Percentiles rank a stretch among this genome's conserved stretches.
phyloP scores from a whole-genome alignment of 768 basidiomycete species.

The Leccinum boreale region DNA sequence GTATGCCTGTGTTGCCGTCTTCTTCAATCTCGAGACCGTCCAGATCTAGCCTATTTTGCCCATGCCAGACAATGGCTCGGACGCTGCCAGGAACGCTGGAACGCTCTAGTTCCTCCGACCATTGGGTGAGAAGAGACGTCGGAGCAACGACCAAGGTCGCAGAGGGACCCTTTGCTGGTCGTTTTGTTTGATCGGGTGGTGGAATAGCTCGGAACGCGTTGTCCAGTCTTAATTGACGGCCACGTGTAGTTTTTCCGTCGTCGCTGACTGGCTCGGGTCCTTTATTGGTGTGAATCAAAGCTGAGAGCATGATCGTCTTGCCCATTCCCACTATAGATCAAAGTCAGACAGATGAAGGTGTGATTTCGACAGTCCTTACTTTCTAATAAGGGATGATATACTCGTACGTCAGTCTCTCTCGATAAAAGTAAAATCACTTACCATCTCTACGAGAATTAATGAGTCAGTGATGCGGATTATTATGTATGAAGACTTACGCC shows the following conservation, averaged over 20 bases:
- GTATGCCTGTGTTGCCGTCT: conserved; percentile 50
- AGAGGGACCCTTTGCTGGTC: conserved; percentile 34
- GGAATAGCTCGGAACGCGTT: conserved; percentile 53
- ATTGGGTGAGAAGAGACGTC: conserved; percentile 86
- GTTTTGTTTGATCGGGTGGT: conserved; percentile 29
- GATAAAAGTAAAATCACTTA: conserved; percentile 11
- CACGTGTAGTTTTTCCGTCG: conserved; percentile 34
- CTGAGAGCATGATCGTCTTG: conserved; percentile 91
- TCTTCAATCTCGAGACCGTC: conserved; percentile 56
- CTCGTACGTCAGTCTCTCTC: conserved; percentile 4
- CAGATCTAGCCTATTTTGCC: conserved; percentile 76
- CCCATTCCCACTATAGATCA: conserved; percentile 81
- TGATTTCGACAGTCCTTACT: conserved; percentile 36
- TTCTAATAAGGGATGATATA: conserved; percentile 35
- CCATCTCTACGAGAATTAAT: conserved; percentile 32
- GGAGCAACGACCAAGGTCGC: conserved; percentile 92
- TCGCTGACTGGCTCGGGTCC: conserved; percentile 40
- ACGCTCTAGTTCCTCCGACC: conserved; percentile 89
- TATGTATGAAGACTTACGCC: conserved; percentile 53
- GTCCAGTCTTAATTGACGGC: conserved; percentile 60
- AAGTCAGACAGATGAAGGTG: neutral
- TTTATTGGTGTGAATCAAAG: conserved; percentile 79
- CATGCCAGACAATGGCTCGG: conserved; percentile 79
- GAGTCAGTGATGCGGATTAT: neutral
- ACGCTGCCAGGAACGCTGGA: conserved; percentile 71